Percentiles rank a stretch among this genome's conserved stretches.
These are phyloP conservation scores for Leptodontidium sp. DNA, from an alignment of 2,329 filamentous ascomycete genomes.

Conservation along the genomic window DNA sequence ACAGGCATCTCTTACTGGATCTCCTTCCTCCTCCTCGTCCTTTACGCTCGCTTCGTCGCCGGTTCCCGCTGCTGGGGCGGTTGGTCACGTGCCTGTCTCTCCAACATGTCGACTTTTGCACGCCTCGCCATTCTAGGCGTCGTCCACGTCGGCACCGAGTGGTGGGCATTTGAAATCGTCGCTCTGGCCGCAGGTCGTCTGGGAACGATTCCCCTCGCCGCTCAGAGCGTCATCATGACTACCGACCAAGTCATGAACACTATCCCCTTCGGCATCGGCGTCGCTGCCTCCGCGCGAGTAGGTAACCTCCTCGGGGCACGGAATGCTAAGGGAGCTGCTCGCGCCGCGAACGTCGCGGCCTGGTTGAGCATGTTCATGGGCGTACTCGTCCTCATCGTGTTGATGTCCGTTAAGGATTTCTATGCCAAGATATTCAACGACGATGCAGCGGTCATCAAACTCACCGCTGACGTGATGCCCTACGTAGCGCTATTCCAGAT, in stretches of 20 bases:
- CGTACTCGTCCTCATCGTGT: slow-evolving; percentile 67
- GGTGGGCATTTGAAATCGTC: slow-evolving; percentile 95
- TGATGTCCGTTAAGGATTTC: slow-evolving; percentile 75
- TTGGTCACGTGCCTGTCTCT: slow-evolving; percentile 68
- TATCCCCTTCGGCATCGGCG: slow-evolving; percentile 85
- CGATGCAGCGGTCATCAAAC: slow-evolving; percentile 72
- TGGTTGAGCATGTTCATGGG: slow-evolving; percentile 76
- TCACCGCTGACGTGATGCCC: slow-evolving; percentile 82
- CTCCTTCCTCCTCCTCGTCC: slow-evolving; percentile 78
- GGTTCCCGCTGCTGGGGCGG: slow-evolving; percentile 85
- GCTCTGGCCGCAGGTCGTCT: slow-evolving; percentile 82
- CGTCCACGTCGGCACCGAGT: slow-evolving; percentile 87
- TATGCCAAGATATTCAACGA: slow-evolving; percentile 86
- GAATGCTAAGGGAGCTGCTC: slow-evolving; percentile 69
- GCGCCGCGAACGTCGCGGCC: slow-evolving; percentile 79
- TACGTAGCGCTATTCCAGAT: slow-evolving; percentile 92
- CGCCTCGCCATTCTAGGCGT: slow-evolving; percentile 79
- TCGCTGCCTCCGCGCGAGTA: slow-evolving; percentile 79
- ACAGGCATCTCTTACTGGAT: slow-evolving; percentile 88
- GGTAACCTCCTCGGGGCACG: slow-evolving; percentile 81
- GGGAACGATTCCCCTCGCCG: slow-evolving; percentile 80
- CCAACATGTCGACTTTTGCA: slow-evolving; percentile 74
- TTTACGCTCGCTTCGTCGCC: slow-evolving; percentile 74
- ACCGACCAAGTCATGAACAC: slow-evolving; percentile 82
- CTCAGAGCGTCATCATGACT: slow-evolving; percentile 91